Conservation (phyloP, 768 basidiomycete genomes). For the Udeniomyces megalosporus region DNA sequence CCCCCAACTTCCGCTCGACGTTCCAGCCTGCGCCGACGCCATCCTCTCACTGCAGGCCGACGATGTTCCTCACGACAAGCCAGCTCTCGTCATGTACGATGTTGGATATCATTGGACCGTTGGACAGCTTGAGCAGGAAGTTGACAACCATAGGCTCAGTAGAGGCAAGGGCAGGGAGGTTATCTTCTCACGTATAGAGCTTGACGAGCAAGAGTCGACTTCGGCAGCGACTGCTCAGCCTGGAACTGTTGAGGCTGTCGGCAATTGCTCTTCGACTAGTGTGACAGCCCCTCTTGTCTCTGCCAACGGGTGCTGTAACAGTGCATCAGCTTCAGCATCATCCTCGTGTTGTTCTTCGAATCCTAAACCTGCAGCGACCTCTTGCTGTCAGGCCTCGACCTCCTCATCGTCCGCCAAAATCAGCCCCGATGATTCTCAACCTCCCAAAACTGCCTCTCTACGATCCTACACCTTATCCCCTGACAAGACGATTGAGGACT, state of each 20-base stretch:
- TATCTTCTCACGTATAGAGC: slow-evolving; percentile 9
- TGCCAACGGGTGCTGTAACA: not conserved
- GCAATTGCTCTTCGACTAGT: not conserved
- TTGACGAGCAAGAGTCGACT: slow-evolving; percentile 1
- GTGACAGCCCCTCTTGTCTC: no score
- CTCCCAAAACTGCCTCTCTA: slow-evolving; percentile 16
- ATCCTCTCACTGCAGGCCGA: not conserved
- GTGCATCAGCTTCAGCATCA: not conserved
- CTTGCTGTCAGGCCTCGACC: not conserved
- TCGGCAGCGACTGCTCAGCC: not conserved
- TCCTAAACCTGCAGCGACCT: not conserved
- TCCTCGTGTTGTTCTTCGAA: not conserved
- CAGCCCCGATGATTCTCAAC: not conserved
- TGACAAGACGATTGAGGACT: slow-evolving; percentile 26
- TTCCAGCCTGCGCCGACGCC: not conserved
- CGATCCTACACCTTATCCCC: slow-evolving; percentile 23
- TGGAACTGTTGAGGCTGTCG: not conserved
- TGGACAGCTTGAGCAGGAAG: not conserved
- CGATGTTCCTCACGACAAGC: slow-evolving; percentile 12
- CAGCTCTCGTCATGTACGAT: slow-evolving; percentile 51
- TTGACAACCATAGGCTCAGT: not conserved
- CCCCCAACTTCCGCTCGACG: slow-evolving; percentile 41
- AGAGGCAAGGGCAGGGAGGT: slow-evolving; percentile 12
- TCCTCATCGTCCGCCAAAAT: not conserved
- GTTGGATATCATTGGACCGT: slow-evolving; percentile 52